Base-by-base conservation (phyloP, 78 protist species). In the Dictyostelium firmibasis region DNA sequence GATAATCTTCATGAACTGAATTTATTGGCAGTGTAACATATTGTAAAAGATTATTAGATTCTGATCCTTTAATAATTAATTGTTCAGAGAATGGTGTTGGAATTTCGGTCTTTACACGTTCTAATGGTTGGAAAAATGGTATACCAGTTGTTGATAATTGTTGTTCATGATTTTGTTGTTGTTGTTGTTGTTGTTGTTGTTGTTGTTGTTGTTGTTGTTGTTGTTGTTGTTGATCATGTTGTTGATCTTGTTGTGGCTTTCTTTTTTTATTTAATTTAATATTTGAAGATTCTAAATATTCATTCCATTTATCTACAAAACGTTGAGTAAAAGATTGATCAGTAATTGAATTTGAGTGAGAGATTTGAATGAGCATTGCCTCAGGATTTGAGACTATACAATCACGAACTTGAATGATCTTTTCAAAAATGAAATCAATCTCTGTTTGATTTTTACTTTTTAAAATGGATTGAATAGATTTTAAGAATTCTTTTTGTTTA, bases 101-200 rank as follows among this genome's bases (percentile, higher is more conserved):
- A n/a, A 72, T 13, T 20, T 13, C 18, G 9, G 82, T 16, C 33
- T 35, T 64, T 20, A 18, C 13, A 31, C 84, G 60, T 60, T 44
- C 60, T 20, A 75, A 60, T 76, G 92, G 92, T 43, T 36, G 70
- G 27, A 86, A 86, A 27, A 33, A 76, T 44, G 91, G 91, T 27
- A 85, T 74, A 47, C 4, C 8, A 6, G 9, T n/a, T n/a, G n/a
- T n/a, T n/a, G n/a, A n/a, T n/a, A n/a, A n/a, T n/a, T n/a, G n/a
- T n/a, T n/a, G n/a, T n/a, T n/a, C n/a, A n/a, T n/a, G n/a, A n/a
- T n/a, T n/a, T 16, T 14, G 16, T 2, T 74, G 16, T 31, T 29
- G 11, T 20, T 41, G 29, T 36, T 1, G 43, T 23, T 23, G 20
- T 25, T 9, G 36, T 20, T 13, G 60, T 20, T 76, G 60, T 8